Percentiles rank a stretch among this genome's conserved stretches.
Evolutionary conservation across 192 early-diverging fungal genomes (phyloP).

Genomic region (Backusella luteola): DNA sequence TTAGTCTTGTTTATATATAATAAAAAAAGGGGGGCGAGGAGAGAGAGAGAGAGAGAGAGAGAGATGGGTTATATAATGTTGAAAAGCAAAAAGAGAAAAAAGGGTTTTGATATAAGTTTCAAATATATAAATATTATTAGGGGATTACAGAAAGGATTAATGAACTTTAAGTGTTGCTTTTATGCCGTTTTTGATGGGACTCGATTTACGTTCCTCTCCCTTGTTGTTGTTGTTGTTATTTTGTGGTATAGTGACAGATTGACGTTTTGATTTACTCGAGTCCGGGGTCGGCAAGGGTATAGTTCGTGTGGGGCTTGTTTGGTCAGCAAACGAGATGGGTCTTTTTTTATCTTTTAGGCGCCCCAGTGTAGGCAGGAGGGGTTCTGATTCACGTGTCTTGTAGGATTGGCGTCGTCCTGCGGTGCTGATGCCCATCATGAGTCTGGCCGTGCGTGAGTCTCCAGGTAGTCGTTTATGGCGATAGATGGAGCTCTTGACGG

Average conservation of each 20-base stretch:
- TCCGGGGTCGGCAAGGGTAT: constrained; percentile 5
- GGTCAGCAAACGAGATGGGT: constrained; percentile 14
- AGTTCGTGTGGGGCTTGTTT: neutral
- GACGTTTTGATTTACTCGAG: neutral
- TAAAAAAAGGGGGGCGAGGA: neutral
- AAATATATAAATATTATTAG: constrained; percentile 3
- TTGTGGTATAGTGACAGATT: constrained; percentile 12
- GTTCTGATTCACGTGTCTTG: constrained; percentile 1
- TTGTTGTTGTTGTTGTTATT: neutral
- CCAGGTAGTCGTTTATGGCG: constrained; percentile 21
- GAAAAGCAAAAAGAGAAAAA: too few relatives aligned
- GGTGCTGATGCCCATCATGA: constrained; percentile 29
- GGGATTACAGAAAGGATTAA: constrained; percentile 8
- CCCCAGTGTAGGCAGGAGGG: neutral
- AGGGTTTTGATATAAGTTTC: neutral
- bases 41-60: neutral
- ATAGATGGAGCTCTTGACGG: constrained; percentile 12
- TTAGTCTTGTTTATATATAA: neutral
- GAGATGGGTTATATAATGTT: neutral
- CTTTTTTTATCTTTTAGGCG: constrained; percentile 5
- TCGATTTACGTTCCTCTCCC: neutral
- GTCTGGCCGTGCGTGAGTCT: constrained; percentile 22
- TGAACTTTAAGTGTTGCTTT: constrained; percentile 11
- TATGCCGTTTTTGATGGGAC: neutral
- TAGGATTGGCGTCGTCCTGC: neutral